Evolutionary conservation across 164 flowering plant species (phyloP).

Genomic region (Liriodendron chinense): DNA sequence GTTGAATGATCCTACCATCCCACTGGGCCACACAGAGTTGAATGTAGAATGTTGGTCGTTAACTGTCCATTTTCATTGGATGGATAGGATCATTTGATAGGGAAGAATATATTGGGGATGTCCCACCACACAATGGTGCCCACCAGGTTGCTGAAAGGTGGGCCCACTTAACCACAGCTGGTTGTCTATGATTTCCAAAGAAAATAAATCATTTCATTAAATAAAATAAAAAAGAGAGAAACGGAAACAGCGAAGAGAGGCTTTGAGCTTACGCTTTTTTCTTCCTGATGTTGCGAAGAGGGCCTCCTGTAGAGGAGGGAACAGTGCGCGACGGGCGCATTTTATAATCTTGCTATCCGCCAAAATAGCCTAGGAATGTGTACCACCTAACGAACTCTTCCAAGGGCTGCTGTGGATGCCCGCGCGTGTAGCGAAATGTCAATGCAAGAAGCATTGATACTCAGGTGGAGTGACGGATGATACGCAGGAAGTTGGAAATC

Average conservation of each 20-base stretch:
- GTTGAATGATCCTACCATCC: too few species aligned
- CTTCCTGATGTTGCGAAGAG: neutral
- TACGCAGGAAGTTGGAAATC: neutral
- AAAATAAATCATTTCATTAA: neutral
- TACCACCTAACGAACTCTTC: neutral
- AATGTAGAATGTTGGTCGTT: too few species aligned
- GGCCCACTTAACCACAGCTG: neutral
- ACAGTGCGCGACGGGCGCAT: neutral
- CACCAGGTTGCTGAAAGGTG: neutral
- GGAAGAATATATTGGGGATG: neutral
- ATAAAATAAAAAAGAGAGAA: neutral
- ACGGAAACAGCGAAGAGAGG: neutral
- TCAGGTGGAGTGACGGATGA: neutral
- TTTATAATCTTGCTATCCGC: neutral
- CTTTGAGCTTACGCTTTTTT: neutral
- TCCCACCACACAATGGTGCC: neutral
- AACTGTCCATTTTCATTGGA: neutral
- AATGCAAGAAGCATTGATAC: neutral
- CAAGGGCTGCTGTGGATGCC: too few species aligned
- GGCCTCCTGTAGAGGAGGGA: neutral
- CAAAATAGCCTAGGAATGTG: neutral
- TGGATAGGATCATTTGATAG: neutral
- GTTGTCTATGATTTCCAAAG: neutral
- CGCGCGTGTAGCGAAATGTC: too few species aligned
- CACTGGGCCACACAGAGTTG: too few species aligned